These are phyloP conservation scores for Rosa hybrid DNA, from an alignment of 331 rosid species.

Conservation along the genomic window DNA sequence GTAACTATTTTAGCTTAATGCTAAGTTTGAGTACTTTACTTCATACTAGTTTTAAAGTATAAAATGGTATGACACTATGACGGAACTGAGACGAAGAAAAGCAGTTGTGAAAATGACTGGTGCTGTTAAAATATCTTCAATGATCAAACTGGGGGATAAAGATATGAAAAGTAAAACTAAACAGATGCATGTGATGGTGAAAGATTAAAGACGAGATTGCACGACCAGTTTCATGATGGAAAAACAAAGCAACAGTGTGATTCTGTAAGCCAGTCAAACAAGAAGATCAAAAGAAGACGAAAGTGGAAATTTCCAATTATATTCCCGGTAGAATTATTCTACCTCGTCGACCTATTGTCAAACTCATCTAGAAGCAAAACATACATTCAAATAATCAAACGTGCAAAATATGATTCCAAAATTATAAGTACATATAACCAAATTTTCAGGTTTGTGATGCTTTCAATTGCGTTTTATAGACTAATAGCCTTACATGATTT, in stretches of 20 bases:
- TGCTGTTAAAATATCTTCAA: neutral
- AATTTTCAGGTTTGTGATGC: neutral
- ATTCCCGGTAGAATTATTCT: neutral
- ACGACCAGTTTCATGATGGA: slow-evolving; percentile 16
- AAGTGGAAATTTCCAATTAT: neutral
- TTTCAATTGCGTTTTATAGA: neutral
- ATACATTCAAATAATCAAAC: neutral
- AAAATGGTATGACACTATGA: neutral
- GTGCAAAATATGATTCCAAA: neutral
- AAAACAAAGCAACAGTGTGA: neutral
- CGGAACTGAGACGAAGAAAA: neutral
- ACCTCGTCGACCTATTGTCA: neutral
- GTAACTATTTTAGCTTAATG: no score
- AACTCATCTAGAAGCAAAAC: slow-evolving; percentile 6
- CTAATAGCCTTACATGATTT: no score
- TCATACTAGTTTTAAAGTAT: no score
- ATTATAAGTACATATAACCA: neutral
- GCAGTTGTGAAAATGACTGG: neutral
- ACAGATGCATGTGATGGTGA: neutral
- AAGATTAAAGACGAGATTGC: neutral
- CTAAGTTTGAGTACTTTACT: no score
- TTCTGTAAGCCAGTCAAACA: slow-evolving; percentile 9
- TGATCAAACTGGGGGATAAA: neutral
- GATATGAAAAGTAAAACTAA: neutral
- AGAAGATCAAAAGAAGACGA: slow-evolving; percentile 1